phyloP scores from a whole-genome alignment of 345 rosid species.

The Rhodamnia rubescens region DNA sequence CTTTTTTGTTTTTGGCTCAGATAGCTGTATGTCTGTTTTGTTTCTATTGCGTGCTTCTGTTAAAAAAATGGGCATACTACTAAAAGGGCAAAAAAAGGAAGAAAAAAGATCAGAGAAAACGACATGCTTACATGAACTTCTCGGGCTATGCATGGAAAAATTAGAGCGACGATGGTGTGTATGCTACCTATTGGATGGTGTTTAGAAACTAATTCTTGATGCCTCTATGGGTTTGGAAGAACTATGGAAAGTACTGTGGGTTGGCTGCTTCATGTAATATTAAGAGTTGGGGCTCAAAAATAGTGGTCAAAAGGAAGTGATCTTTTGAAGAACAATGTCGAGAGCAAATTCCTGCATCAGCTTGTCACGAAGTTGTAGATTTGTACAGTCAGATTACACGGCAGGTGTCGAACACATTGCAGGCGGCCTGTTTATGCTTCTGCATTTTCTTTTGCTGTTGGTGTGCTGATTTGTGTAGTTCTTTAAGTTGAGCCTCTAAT shows the following conservation, averaged over 20 bases:
- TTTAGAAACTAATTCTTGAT: neutral
- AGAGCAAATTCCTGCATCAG: neutral
- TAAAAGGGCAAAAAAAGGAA: neutral
- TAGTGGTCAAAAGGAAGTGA: neutral
- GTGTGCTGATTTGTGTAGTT: neutral
- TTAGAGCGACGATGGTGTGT: neutral
- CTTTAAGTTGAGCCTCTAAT: neutral
- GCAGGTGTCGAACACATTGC: neutral
- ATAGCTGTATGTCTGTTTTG: neutral
- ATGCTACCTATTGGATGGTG: neutral
- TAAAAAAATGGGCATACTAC: neutral
- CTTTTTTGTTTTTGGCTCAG: neutral
- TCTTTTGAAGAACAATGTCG: neutral
- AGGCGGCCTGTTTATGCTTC: neutral
- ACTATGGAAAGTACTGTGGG: neutral
- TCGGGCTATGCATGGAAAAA: neutral
- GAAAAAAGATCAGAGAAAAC: neutral
- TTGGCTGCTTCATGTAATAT: neutral
- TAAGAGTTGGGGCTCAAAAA: neutral
- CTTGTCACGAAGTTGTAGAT: neutral
- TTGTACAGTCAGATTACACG: neutral
- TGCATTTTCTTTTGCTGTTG: neutral
- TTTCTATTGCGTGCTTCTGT: neutral
- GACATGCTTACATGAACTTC: neutral
- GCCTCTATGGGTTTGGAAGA: neutral